Conservation (phyloP, 164 flowering plant species). For the Nelumbo lutea region DNA sequence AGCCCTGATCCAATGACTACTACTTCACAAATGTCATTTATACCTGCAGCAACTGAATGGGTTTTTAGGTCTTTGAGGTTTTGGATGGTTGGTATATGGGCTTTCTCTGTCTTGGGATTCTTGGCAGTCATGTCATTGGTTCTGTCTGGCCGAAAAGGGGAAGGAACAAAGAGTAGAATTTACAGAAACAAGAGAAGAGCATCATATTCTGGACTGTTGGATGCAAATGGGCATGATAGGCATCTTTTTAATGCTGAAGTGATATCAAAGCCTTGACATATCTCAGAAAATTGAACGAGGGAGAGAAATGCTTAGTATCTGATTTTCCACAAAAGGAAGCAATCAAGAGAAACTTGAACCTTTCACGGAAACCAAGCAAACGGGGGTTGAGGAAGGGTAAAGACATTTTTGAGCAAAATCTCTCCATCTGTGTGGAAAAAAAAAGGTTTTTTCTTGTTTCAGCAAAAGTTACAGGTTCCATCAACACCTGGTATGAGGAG, state of each 20-base stretch:
- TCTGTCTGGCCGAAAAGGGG: slow-evolving; percentile 36
- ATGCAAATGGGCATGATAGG: slow-evolving; percentile 27
- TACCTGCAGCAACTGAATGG: slow-evolving; percentile 19
- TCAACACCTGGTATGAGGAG: too few species aligned
- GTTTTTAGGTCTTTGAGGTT: slow-evolving; percentile 36
- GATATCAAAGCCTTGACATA: slow-evolving; percentile 17
- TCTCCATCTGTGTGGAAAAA: neutral
- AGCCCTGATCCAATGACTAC: slow-evolving; percentile 12
- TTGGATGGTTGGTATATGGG: slow-evolving; percentile 71
- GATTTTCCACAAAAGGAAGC: too few species aligned
- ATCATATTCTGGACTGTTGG: slow-evolving; percentile 41
- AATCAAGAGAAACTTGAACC: too few species aligned
- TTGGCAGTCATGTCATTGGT: slow-evolving; percentile 37
- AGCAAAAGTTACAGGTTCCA: too few species aligned
- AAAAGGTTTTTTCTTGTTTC: neutral
- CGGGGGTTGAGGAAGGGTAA: neutral
- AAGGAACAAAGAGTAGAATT: slow-evolving; percentile 38
- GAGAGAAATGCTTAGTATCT: neutral
- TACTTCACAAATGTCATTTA: slow-evolving; percentile 23
- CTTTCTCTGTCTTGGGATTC: slow-evolving; percentile 52
- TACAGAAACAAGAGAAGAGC: slow-evolving; percentile 50
- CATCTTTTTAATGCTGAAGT: slow-evolving; percentile 17
- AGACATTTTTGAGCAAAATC: neutral
- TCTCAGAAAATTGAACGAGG: neutral
- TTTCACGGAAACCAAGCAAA: neutral